These are phyloP conservation scores for Chenopodium formosanum DNA, from an alignment of 148 eudicot genomes.

Conservation along the genomic window DNA sequence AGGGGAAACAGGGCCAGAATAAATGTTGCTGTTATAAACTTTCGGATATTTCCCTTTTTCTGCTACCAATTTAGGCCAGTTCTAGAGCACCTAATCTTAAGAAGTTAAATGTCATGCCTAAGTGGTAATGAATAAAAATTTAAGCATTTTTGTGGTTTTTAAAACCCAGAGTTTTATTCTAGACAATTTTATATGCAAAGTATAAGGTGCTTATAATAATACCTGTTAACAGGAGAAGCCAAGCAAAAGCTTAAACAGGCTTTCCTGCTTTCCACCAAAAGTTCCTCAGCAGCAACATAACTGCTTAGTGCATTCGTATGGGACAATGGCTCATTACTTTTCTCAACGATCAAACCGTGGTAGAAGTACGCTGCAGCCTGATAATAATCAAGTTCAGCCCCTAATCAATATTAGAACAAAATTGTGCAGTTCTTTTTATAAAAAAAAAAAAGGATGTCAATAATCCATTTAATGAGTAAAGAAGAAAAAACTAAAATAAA, in stretches of 20 bases:
- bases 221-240: conserved; percentile 83
- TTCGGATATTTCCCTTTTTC: neutral
- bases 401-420: neutral
- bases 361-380: conserved; percentile 97
- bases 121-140: neutral
- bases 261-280: conserved; percentile 75
- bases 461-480: neutral
- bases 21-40: neutral
- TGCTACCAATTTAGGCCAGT: neutral
- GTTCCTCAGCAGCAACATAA: conserved; percentile 75
- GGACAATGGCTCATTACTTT: conserved; percentile 66
- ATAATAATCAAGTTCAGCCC: neutral
- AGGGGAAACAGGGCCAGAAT: neutral
- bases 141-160: neutral
- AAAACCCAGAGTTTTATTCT: neutral
- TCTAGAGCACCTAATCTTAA: neutral
- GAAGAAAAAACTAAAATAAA: neutral
- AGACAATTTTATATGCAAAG: neutral
- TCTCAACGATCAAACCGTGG: conserved; percentile 79
- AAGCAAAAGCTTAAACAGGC: conserved; percentile 78
- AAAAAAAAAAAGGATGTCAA: neutral
- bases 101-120: neutral
- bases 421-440: neutral
- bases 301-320: conserved; percentile 65
- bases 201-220: neutral